phyloP scores from a whole-genome alignment of 1,139 yeast genomes.

The Candida sanyaensis region DNA sequence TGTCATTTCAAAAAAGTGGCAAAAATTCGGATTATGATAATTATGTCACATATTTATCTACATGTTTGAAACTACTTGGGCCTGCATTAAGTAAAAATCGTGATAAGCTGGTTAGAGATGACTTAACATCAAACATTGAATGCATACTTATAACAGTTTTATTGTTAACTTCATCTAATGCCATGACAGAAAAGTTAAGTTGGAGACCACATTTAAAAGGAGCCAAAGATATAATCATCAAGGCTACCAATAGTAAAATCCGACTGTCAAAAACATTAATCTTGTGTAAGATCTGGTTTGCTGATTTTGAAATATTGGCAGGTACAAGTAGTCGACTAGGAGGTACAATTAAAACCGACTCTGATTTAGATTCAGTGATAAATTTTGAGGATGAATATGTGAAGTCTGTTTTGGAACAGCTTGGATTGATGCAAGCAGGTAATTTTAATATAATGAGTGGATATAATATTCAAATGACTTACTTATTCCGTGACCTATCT shows the following conservation, averaged over 20 bases:
- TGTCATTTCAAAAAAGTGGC: constrained; percentile 34
- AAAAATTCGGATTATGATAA: constrained; percentile 41
- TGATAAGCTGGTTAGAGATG: constrained; percentile 21
- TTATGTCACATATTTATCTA: constrained; percentile 57
- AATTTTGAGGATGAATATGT: constrained; percentile 46
- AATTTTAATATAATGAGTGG: constrained; percentile 60
- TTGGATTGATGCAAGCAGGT: constrained; percentile 33
- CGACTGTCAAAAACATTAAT: constrained; percentile 40
- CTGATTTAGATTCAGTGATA: constrained; percentile 48
- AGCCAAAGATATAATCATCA: constrained; percentile 61
- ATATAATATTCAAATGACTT: constrained; percentile 50
- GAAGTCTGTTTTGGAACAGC: constrained; percentile 26
- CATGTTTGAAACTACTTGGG: constrained; percentile 54
- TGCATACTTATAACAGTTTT: constrained; percentile 63
- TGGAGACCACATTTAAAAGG: constrained; percentile 74
- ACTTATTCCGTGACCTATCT: constrained; percentile 49
- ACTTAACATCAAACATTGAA: constrained; percentile 52
- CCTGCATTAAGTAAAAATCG: constrained; percentile 28
- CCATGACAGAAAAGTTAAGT: constrained; percentile 56
- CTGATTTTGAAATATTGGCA: constrained; percentile 63
- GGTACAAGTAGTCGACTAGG: constrained; percentile 60
- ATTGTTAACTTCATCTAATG: constrained; percentile 64
- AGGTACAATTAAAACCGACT: constrained; percentile 56
- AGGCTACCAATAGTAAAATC: constrained; percentile 31
- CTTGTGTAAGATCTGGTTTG: constrained; percentile 65